Evolutionary conservation across 192 early-diverging fungal species (phyloP).

Genomic region (Jimgerdemannia flammicorona): DNA sequence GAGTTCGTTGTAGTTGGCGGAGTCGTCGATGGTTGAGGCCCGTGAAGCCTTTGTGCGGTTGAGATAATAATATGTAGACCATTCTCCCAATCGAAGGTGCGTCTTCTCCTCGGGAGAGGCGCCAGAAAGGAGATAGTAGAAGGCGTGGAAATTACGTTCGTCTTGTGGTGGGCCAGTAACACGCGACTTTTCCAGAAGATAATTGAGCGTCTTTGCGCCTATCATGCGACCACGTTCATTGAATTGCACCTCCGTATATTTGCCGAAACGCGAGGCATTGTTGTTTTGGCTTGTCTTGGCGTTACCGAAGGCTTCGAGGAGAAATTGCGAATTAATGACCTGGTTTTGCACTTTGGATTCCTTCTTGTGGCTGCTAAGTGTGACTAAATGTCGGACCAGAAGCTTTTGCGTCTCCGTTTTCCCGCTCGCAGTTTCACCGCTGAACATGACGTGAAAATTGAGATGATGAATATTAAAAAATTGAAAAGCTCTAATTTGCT

Average conservation of each 20-base stretch:
- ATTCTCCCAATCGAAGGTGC: conserved; percentile 68
- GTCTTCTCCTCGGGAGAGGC: conserved; percentile 70
- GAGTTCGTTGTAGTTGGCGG: conserved; percentile 61
- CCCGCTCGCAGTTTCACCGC: conserved; percentile 86
- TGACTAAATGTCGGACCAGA: conserved; percentile 61
- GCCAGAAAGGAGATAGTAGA: conserved; percentile 94
- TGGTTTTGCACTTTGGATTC: conserved; percentile 67
- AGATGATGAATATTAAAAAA: not conserved
- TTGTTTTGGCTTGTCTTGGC: conserved; percentile 70
- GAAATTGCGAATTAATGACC: conserved; percentile 62
- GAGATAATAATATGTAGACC: conserved; percentile 52
- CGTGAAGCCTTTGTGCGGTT: conserved; percentile 42
- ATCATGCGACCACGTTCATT: conserved; percentile 87
- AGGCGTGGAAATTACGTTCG: conserved; percentile 92
- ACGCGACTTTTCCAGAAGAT: conserved; percentile 83
- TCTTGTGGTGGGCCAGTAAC: conserved; percentile 56
- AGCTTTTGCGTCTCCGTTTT: conserved; percentile 77
- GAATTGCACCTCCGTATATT: conserved; percentile 88
- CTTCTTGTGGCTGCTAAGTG: conserved; percentile 68
- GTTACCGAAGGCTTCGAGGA: conserved; percentile 88
- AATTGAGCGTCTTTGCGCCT: conserved; percentile 84
- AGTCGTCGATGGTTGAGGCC: conserved; percentile 55
- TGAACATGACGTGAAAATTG: conserved; percentile 26
- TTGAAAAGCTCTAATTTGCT: no score
- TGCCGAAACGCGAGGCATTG: conserved; percentile 82